phyloP scores from a whole-genome alignment of 768 basidiomycete genomes.

The Brasilioporus rufonigricans region DNA sequence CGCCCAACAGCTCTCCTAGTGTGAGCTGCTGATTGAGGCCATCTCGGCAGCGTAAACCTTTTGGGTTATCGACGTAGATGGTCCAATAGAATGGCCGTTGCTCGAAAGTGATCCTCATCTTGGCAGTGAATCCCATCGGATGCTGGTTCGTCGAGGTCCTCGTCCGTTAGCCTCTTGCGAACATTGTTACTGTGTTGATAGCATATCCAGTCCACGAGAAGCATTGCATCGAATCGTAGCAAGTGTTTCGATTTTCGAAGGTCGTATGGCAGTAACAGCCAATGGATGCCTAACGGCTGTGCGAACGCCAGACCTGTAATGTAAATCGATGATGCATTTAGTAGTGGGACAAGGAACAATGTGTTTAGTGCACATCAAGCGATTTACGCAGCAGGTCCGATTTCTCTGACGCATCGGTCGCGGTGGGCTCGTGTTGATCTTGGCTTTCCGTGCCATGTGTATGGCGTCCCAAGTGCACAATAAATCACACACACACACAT shows the following conservation, averaged over 20 bases:
- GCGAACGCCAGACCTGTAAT: background rate
- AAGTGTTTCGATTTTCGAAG: conserved; percentile 29
- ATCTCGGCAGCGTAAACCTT: conserved; percentile 51
- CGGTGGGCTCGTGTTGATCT: too few species aligned
- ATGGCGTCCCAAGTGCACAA: too few species aligned
- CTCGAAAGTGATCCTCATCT: conserved; percentile 45
- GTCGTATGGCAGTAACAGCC: conserved; percentile 44
- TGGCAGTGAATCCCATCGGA: conserved; percentile 37
- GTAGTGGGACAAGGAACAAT: too few species aligned
- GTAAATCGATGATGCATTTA: background rate
- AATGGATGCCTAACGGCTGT: conserved; percentile 34
- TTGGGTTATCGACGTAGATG: conserved; percentile 37
- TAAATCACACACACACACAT: too few species aligned
- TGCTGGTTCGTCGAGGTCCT: conserved; percentile 40
- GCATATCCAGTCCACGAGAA: conserved; percentile 35
- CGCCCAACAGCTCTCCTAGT: conserved; percentile 38
- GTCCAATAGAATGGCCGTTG: conserved; percentile 33
- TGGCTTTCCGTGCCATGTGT: background rate
- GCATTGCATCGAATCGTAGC: conserved; percentile 46
- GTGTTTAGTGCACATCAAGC: background rate
- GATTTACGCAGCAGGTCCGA: background rate
- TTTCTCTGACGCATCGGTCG: background rate
- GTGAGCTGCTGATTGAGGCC: conserved; percentile 42
- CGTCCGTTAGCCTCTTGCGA: conserved; percentile 27
- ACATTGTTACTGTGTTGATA: conserved; percentile 17